Base-by-base conservation (phyloP, 352 stramenopile species). In the Phytophthora pseudosyringae region DNA sequence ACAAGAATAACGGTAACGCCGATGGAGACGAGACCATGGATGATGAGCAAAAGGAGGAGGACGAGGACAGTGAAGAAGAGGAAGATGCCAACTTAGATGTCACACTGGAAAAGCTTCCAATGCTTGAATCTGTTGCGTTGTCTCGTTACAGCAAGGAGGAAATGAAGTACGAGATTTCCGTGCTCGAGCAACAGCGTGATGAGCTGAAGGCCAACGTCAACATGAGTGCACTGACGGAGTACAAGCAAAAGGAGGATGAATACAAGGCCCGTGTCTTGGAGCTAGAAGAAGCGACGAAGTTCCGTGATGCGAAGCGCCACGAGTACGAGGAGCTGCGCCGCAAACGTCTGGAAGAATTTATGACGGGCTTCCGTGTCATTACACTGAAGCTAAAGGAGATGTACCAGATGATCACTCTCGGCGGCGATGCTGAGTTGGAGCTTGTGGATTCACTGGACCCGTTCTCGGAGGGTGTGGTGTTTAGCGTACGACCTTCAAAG, bases 321-420 rank as follows among this genome's bases (percentile, higher is more conserved):
- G 84, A 94, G 57, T 98, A 99, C 72, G 98, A 99, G 57, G 93
- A 99, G 35, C 85, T 99, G 25, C 93, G 97, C 36, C 91, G 95
- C 43, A 91, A 98, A 66, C 94, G 98, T 16, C 83, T 99, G 21
- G 96, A 99, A 52, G 98, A 99, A 74, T 99, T 99, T 72, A 99
- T 99, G 98, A 87, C 95, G 25, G 98, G 98, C 8, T 99, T 99
- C 78, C 94, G 93, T 29, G 73, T 86, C 18, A 99, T 99, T 78
- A 99, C 98, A 28, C 85, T 99, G 38, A 99, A 99, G 73, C 83
- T 99, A 16, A 99, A 99, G 84, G 98, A 99, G 69, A 99, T 99
- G 98, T 99, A 99, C 69, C 97, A 99, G 79, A 99, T 99, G 95
- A 98, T 98, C 64, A 98, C 95, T 7, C 80, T 98, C 9, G 95